These are phyloP conservation scores for Pisolithus microcarpus DNA, from an alignment of 768 basidiomycete genomes.

Conservation along the genomic window DNA sequence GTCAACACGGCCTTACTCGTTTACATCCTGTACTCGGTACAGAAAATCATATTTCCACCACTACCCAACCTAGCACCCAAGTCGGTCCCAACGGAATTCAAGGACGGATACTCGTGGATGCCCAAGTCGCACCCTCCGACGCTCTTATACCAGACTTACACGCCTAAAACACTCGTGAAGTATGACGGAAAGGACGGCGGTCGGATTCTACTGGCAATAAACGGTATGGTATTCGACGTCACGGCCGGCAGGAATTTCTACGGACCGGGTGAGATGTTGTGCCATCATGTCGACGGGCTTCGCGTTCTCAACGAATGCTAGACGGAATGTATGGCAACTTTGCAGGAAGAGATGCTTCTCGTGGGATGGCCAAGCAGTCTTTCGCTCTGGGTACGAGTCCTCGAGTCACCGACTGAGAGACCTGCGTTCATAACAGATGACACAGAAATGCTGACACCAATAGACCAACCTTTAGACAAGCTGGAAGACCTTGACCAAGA, in stretches of 20 bases:
- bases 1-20: slow-evolving; percentile 72
- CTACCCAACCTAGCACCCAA: slow-evolving; percentile 35
- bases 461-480: slow-evolving; percentile 82
- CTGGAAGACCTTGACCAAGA: slow-evolving; percentile 69
- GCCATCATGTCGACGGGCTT: not conserved
- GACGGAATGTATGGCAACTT: slow-evolving; percentile 98
- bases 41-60: slow-evolving; percentile 69
- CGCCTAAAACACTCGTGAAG: slow-evolving; percentile 63
- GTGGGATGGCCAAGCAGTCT: slow-evolving; percentile 97
- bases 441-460: slow-evolving; percentile 82
- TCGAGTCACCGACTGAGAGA: not conserved
- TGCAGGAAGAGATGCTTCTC: slow-evolving; percentile 90
- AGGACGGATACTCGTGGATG: slow-evolving; percentile 86
- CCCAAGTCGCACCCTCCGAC: slow-evolving; percentile 77
- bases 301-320: slow-evolving; percentile 24
- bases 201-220: slow-evolving; percentile 81
- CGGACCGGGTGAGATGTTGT: slow-evolving; percentile 67
- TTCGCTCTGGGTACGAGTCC: slow-evolving; percentile 71
- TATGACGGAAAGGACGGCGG: slow-evolving; percentile 60
- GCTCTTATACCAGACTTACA: slow-evolving; percentile 70
- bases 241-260: slow-evolving; percentile 87
- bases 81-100: slow-evolving; percentile 60
- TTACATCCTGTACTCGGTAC: slow-evolving; percentile 73
- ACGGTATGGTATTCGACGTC: slow-evolving; percentile 88
- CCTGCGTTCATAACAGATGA: not conserved